Evolutionary conservation across 441 rosid species (phyloP).

Genomic region (Codiaeum variegatum): DNA sequence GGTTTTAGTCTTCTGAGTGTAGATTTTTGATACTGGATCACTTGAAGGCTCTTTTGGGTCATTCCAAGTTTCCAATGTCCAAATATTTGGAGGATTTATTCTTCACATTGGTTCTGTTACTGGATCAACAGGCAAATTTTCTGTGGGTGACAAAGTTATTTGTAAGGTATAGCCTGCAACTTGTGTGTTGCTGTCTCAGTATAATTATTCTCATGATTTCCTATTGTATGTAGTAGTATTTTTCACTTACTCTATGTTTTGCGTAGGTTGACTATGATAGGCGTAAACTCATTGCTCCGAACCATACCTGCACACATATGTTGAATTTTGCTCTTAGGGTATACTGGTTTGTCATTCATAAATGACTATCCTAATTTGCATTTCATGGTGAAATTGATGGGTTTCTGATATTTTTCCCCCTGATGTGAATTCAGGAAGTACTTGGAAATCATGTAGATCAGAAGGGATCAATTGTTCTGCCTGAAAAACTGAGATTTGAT

Average conservation of each 20-base stretch:
- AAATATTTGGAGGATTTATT: slow-evolving; percentile 88
- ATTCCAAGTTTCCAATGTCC: slow-evolving; percentile 80
- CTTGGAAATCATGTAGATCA: slow-evolving; percentile 96
- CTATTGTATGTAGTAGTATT: background rate
- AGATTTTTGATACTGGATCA: slow-evolving; percentile 85
- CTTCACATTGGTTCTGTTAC: slow-evolving; percentile 76
- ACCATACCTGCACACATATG: slow-evolving; percentile 98
- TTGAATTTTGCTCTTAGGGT: slow-evolving; percentile 96
- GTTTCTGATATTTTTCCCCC: background rate
- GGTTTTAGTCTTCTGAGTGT: slow-evolving; percentile 30
- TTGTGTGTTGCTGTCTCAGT: slow-evolving; percentile 6
- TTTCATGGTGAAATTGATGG: background rate
- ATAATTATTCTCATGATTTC: slow-evolving; percentile 8
- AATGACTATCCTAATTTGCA: background rate
- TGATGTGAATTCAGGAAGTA: slow-evolving; percentile 59
- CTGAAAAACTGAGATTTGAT: slow-evolving; percentile 93
- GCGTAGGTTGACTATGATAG: slow-evolving; percentile 86
- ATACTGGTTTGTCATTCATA: slow-evolving; percentile 13
- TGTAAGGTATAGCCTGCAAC: slow-evolving; percentile 59
- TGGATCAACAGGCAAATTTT: slow-evolving; percentile 39
- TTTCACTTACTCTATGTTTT: slow-evolving; percentile 13
- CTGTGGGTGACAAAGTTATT: slow-evolving; percentile 65
- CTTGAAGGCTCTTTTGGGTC: slow-evolving; percentile 79
- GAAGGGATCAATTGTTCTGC: slow-evolving; percentile 97
- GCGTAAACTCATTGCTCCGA: slow-evolving; percentile 84